These are phyloP conservation scores for Neurospora sp. DNA, from an alignment of 2,329 filamentous ascomycete genomes.

Conservation along the genomic window DNA sequence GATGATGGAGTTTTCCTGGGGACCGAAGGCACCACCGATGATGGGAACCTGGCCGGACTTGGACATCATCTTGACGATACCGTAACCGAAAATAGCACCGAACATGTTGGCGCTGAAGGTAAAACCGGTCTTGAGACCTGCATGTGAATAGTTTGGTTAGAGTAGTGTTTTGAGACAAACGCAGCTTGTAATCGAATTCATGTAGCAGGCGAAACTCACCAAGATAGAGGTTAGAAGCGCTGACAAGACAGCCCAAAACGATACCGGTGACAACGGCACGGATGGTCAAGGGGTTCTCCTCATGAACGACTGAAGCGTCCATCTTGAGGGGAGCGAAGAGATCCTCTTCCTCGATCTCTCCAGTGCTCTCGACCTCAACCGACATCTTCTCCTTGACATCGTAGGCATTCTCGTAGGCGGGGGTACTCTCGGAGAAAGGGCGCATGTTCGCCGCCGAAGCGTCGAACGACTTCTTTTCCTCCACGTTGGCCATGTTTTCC, in stretches of 20 bases:
- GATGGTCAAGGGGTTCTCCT: conserved; percentile 37
- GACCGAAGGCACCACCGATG: conserved; percentile 44
- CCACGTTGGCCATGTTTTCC: conserved; percentile 11
- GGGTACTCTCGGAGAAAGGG: conserved; percentile 17
- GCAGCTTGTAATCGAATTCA: neutral
- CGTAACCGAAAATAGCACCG: conserved; percentile 45
- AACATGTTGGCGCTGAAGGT: conserved; percentile 36
- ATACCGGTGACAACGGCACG: conserved; percentile 43
- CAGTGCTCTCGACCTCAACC: conserved; percentile 7
- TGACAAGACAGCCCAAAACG: conserved; percentile 43
- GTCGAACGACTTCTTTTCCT: conserved; percentile 14
- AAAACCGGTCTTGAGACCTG: conserved; percentile 36
- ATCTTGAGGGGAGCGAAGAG: conserved; percentile 31
- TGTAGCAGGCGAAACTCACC: conserved; percentile 29
- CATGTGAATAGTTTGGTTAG: neutral
- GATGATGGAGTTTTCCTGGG: conserved; percentile 43
- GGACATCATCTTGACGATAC: conserved; percentile 39
- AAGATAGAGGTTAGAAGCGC: conserved; percentile 49
- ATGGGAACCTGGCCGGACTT: conserved; percentile 37
- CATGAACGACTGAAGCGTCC: conserved; percentile 23
- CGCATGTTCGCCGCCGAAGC: conserved; percentile 12
- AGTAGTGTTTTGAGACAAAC: neutral
- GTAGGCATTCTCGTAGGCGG: conserved; percentile 12
- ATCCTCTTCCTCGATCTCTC: conserved; percentile 24
- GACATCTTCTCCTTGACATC: conserved; percentile 21